A percentile compares a stretch with the other conserved stretches of the same genome.
Conservation (phyloP, 345 rosid genomes). For the Clarkia xantiana region DNA sequence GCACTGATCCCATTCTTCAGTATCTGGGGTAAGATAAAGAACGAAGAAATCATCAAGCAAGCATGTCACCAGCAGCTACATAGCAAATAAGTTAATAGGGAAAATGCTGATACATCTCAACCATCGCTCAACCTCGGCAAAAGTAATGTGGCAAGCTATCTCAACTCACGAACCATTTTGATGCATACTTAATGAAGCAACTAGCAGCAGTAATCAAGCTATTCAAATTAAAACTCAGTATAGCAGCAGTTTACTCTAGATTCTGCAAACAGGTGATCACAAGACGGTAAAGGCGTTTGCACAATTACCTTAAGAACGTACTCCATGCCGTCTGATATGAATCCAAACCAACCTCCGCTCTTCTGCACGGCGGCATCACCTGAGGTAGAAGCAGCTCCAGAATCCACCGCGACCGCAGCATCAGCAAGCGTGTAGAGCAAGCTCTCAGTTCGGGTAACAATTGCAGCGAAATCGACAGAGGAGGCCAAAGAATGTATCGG, state of each 20-base stretch:
- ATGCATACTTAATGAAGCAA: not conserved
- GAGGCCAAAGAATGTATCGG: slow-evolving; percentile 39
- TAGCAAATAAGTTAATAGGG: too few relatives aligned
- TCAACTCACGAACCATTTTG: not conserved
- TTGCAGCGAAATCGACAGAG: slow-evolving; percentile 33
- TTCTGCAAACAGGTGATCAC: not conserved
- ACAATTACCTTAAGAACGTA: slow-evolving; percentile 60
- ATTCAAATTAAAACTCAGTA: not conserved
- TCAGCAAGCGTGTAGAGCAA: slow-evolving; percentile 73
- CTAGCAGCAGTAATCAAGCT: not conserved
- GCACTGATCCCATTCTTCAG: slow-evolving; percentile 75
- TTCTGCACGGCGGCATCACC: slow-evolving; percentile 46
- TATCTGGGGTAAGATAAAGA: slow-evolving; percentile 26
- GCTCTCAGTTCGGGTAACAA: slow-evolving; percentile 50
- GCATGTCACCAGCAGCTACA: too few relatives aligned
- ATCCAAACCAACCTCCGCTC: slow-evolving; percentile 87
- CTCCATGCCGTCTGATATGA: slow-evolving; percentile 82
- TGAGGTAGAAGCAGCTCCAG: slow-evolving; percentile 29
- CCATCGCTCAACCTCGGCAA: too few relatives aligned
- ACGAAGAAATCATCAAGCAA: not conserved
- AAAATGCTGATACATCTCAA: too few relatives aligned
- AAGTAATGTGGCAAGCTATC: too few relatives aligned
- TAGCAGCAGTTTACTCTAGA: not conserved
- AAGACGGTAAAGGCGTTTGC: not conserved
- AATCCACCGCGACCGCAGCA: slow-evolving; percentile 54